Evolutionary conservation across 495 filamentous ascomycete genomes (phyloP).

Genomic region (Zalerion maritima): DNA sequence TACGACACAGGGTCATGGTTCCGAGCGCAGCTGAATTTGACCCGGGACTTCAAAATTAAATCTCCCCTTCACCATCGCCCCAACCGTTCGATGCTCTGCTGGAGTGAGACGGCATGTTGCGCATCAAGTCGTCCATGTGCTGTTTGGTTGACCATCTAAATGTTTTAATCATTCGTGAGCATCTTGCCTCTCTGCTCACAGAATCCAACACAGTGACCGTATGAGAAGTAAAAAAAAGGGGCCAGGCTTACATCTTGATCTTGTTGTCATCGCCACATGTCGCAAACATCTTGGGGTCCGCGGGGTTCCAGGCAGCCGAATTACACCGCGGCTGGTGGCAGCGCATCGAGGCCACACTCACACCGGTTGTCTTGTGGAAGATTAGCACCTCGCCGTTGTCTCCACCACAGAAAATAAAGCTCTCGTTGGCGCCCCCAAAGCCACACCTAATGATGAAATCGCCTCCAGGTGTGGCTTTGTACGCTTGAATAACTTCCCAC

Average conservation of each 20-base stretch:
- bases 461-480: slow-evolving; percentile 55
- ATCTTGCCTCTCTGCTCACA: too few species aligned
- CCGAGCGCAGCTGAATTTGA: too few species aligned
- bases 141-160: slow-evolving; percentile 22
- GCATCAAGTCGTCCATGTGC: too few species aligned
- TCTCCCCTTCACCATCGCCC: too few species aligned
- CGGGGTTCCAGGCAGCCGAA: slow-evolving; percentile 82
- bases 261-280: slow-evolving; percentile 78
- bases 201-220: too few species aligned
- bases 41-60: too few species aligned
- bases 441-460: slow-evolving; percentile 62
- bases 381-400: slow-evolving; percentile 77
- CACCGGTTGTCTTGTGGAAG: slow-evolving; percentile 76
- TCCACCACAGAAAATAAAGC: slow-evolving; percentile 79
- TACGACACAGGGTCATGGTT: too few species aligned
- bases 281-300: slow-evolving; percentile 71
- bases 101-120: too few species aligned
- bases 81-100: too few species aligned
- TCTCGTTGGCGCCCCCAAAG: slow-evolving; percentile 83
- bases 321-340: slow-evolving; percentile 72
- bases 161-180: too few species aligned
- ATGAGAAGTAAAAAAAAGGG: too few species aligned
- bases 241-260: slow-evolving; percentile 80
- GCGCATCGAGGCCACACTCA: slow-evolving; percentile 56
- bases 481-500: slow-evolving; percentile 54